Conservation (phyloP, 768 basidiomycete species). For the Trametes cinnabarina region DNA sequence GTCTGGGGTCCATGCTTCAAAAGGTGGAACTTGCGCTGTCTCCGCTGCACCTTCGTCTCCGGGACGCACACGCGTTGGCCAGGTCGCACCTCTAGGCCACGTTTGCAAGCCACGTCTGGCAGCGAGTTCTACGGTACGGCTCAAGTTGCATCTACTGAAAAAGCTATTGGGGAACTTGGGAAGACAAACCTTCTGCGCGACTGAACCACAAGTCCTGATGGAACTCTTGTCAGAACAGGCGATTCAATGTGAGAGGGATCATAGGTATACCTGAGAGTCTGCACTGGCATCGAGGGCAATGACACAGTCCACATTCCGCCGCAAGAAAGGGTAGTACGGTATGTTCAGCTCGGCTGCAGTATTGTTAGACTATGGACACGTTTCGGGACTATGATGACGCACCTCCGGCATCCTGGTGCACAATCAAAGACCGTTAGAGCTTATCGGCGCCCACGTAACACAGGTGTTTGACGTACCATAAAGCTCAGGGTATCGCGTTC, state of each 20-base stretch:
- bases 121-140: conserved; percentile 22
- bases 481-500: conserved; percentile 24
- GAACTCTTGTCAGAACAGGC: not conserved
- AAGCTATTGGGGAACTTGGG: not conserved
- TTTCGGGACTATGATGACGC: not conserved
- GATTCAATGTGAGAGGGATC: not conserved
- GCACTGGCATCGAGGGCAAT: conserved; percentile 30
- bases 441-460: no score
- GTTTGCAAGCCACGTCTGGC: conserved; percentile 24
- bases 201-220: conserved; percentile 28
- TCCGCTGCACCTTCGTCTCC: not conserved
- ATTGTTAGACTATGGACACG: not conserved
- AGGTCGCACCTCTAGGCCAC: conserved; percentile 27
- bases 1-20: conserved; percentile 11
- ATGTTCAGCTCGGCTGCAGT: conserved; percentile 26
- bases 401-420: conserved; percentile 28
- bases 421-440: no score
- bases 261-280: conserved; percentile 23
- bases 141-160: not conserved
- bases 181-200: conserved; percentile 23
- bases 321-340: conserved; percentile 27
- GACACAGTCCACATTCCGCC: conserved; percentile 27
- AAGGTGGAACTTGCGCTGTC: conserved; percentile 1
- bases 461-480: conserved; percentile 16
- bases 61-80: conserved; percentile 20